These are phyloP conservation scores for Podila horticola DNA, from an alignment of 192 early-diverging fungal species.

Conservation along the genomic window DNA sequence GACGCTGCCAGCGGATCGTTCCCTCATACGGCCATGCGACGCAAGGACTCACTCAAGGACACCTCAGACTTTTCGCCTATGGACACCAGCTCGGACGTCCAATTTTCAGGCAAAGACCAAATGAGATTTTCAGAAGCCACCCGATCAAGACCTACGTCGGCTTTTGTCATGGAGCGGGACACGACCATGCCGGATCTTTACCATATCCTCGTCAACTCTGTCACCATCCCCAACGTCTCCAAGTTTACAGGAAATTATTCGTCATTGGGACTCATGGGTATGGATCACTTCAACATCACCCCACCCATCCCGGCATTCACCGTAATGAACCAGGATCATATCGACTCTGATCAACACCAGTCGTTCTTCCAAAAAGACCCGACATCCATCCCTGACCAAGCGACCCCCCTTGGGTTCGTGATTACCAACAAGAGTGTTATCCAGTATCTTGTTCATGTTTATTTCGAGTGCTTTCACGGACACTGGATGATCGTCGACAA, in stretches of 20 bases:
- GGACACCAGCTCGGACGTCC: not conserved
- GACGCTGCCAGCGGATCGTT: slow-evolving; percentile 31
- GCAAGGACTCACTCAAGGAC: slow-evolving; percentile 4
- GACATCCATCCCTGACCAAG: slow-evolving; percentile 21
- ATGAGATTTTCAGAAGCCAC: not conserved
- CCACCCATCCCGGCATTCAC: slow-evolving; percentile 22
- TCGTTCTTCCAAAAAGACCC: slow-evolving; percentile 40
- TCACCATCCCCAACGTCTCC: slow-evolving; percentile 33
- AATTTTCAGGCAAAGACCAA: not conserved
- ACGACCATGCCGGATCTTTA: slow-evolving; percentile 40
- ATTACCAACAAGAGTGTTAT: slow-evolving; percentile 53
- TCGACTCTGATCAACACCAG: slow-evolving; percentile 24
- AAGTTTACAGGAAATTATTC: slow-evolving; percentile 6
- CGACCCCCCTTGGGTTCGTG: slow-evolving; percentile 31
- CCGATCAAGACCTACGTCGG: not conserved
- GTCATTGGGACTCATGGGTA: not conserved
- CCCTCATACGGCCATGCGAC: slow-evolving; percentile 8
- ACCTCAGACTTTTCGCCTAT: not conserved
- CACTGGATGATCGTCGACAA: slow-evolving; percentile 54
- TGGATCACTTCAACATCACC: slow-evolving; percentile 32
- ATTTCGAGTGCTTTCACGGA: slow-evolving; percentile 45
- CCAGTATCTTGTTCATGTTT: slow-evolving; percentile 46
- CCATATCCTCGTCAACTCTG: slow-evolving; percentile 38
- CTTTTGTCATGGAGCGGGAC: slow-evolving; percentile 20
- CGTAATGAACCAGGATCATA: slow-evolving; percentile 24